A percentile compares a stretch with the other conserved stretches of the same genome.
phyloP scores from a whole-genome alignment of 805 yeast species.

The Komagataella pastoris region DNA sequence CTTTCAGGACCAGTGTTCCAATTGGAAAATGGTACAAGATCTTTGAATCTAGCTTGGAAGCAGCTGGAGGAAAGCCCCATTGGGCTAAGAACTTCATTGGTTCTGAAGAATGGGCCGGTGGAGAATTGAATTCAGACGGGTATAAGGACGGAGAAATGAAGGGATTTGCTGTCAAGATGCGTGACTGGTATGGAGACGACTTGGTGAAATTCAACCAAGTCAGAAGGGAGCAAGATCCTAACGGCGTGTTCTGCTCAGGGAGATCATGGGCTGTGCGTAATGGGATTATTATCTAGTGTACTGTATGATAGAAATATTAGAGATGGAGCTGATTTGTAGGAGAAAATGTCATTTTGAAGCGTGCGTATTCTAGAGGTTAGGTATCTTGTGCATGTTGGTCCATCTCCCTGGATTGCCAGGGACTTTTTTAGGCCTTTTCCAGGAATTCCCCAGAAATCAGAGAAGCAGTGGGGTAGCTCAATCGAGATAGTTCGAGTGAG shows the following conservation, averaged over 20 bases:
- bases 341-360: too few relatives aligned
- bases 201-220: constrained; percentile 46
- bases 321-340: background rate
- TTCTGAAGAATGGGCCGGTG: constrained; percentile 15
- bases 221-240: constrained; percentile 64
- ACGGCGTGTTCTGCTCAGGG: constrained; percentile 68
- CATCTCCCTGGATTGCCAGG: too few relatives aligned
- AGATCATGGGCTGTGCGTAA: constrained; percentile 72
- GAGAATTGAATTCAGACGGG: constrained; percentile 16
- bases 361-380: too few relatives aligned
- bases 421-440: too few relatives aligned
- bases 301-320: background rate
- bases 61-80: constrained; percentile 88
- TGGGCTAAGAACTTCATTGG: constrained; percentile 97
- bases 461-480: too few relatives aligned
- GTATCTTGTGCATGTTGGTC: too few relatives aligned
- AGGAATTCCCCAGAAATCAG: too few relatives aligned
- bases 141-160: constrained; percentile 58
- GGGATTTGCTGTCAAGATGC: constrained; percentile 59
- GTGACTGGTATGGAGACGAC: constrained; percentile 71
- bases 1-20: constrained; percentile 67
- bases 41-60: constrained; percentile 69
- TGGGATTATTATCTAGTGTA: constrained; percentile 37
- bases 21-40: constrained; percentile 68
- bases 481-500: too few relatives aligned